phyloP scores from a whole-genome alignment of 78 protist genomes.

The Dictyostelium purpureum region DNA sequence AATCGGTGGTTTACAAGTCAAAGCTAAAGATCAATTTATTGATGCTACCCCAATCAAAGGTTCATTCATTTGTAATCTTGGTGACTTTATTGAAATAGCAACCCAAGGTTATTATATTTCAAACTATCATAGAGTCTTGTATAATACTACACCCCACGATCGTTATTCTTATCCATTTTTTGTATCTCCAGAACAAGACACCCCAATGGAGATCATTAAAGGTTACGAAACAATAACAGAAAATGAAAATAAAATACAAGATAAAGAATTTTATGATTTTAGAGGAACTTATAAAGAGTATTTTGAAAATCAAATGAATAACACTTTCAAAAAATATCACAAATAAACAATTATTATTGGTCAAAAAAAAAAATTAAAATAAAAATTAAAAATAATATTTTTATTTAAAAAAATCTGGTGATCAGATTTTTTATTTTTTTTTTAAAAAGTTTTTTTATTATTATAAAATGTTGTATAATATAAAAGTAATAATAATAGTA shows the following conservation, averaged over 20 bases:
- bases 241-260: neutral
- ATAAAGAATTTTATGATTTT: neutral
- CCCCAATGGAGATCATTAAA: slow-evolving; percentile 7
- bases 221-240: neutral
- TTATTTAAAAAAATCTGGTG: too few relatives aligned
- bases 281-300: neutral
- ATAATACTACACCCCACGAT: neutral
- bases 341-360: too few relatives aligned
- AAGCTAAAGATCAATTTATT: slow-evolving; percentile 30
- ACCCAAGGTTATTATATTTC: slow-evolving; percentile 67
- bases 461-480: too few relatives aligned
- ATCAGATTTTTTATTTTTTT: too few relatives aligned
- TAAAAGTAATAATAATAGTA: too few relatives aligned
- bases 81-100: slow-evolving; percentile 75
- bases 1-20: slow-evolving; percentile 72
- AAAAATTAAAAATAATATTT: too few relatives aligned
- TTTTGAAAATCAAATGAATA: neutral
- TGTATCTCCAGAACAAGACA: slow-evolving; percentile 46
- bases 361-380: too few relatives aligned
- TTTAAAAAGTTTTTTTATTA: too few relatives aligned
- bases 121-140: slow-evolving; percentile 73
- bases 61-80: slow-evolving; percentile 75
- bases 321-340: neutral
- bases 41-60: slow-evolving; percentile 32
- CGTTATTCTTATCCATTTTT: slow-evolving; percentile 80